Conservation (phyloP, 2,329 filamentous ascomycete genomes). For the Ophiostoma quercus region DNA sequence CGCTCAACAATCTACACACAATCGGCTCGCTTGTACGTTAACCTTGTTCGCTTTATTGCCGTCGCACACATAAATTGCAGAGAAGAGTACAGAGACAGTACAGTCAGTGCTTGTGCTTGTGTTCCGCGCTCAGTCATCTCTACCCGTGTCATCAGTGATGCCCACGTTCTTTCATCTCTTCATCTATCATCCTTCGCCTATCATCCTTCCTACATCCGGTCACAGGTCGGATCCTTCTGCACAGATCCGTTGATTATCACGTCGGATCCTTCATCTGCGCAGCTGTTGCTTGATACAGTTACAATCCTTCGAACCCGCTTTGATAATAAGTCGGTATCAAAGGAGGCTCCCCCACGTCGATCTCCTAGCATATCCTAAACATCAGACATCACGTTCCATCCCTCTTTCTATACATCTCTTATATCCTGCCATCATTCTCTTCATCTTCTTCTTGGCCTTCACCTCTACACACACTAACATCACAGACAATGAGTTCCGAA, state of each 20-base stretch:
- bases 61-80: not conserved
- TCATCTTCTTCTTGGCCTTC: not conserved
- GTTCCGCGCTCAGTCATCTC: not conserved
- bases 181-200: no score
- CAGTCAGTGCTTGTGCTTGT: not conserved
- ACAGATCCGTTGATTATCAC: no score
- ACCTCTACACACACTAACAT: not conserved
- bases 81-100: no score
- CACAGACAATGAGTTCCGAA: slow-evolving; percentile 22
- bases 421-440: not conserved
- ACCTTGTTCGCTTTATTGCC: not conserved
- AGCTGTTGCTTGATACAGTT: not conserved
- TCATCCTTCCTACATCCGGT: no score
- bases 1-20: not conserved
- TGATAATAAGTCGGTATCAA: not conserved
- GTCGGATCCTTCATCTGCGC: not conserved
- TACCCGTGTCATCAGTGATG: not conserved
- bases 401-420: not conserved
- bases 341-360: not conserved
- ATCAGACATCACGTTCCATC: not conserved
- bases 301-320: slow-evolving; percentile 2
- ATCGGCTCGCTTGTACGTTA: not conserved
- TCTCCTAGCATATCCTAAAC: not conserved
- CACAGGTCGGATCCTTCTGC: no score
- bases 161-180: not conserved